Evolutionary conservation across 805 yeast species (phyloP).

Genomic region (Kodamaea kaohsiungensis): DNA sequence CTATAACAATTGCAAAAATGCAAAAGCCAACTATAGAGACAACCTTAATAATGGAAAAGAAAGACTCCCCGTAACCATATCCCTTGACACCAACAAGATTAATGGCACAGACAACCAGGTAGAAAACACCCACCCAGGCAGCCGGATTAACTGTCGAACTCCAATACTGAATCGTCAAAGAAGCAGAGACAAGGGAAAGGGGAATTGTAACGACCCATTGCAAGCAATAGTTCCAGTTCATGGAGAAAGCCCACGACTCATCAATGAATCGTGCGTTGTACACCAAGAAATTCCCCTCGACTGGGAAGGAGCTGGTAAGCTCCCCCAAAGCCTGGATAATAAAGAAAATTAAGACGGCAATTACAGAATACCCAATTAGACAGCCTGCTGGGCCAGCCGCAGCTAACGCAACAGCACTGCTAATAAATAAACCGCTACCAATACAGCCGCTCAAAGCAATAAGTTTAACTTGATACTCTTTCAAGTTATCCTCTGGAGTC

Average conservation of each 20-base stretch:
- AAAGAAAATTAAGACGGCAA: slow-evolving; percentile 24
- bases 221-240: slow-evolving; percentile 24
- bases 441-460: slow-evolving; percentile 21
- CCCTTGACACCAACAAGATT: slow-evolving; percentile 32
- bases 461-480: slow-evolving; percentile 16
- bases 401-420: slow-evolving; percentile 23
- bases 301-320: slow-evolving; percentile 35
- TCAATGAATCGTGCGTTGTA: slow-evolving; percentile 25
- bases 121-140: slow-evolving; percentile 43
- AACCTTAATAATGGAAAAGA: slow-evolving; percentile 34
- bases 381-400: slow-evolving; percentile 20
- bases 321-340: slow-evolving; percentile 35
- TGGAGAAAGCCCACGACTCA: slow-evolving; percentile 22
- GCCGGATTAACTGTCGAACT: slow-evolving; percentile 32
- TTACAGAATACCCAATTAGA: slow-evolving; percentile 19
- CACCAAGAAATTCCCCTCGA: slow-evolving; percentile 31
- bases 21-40: slow-evolving; percentile 31
- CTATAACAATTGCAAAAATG: slow-evolving; percentile 35
- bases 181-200: slow-evolving; percentile 34
- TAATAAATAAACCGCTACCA: slow-evolving; percentile 25
- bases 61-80: slow-evolving; percentile 40
- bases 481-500: slow-evolving; percentile 15
- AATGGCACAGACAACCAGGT: slow-evolving; percentile 22
- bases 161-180: slow-evolving; percentile 36
- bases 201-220: slow-evolving; percentile 35